Evolutionary conservation across 805 yeast genomes (phyloP).

Genomic region (Ogataea methanolica): DNA sequence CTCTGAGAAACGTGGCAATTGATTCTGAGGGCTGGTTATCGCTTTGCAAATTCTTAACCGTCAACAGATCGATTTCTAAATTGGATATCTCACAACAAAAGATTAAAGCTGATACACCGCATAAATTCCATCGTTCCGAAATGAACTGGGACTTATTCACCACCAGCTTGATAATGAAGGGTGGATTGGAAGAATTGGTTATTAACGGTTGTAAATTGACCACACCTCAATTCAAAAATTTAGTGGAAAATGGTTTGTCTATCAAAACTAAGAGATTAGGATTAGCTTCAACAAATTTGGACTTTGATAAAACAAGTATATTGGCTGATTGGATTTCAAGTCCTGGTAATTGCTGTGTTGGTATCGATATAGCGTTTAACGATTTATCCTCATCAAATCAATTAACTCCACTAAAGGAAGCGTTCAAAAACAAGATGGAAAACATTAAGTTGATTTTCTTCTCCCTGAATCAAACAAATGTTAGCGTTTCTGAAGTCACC

Average conservation of each 20-base stretch:
- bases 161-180: constrained; percentile 36
- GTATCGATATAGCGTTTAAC: constrained; percentile 53
- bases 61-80: constrained; percentile 40
- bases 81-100: constrained; percentile 56
- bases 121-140: constrained; percentile 34
- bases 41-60: constrained; percentile 43
- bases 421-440: constrained; percentile 27
- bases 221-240: constrained; percentile 35
- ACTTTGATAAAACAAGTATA: constrained; percentile 34
- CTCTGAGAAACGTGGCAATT: constrained; percentile 52
- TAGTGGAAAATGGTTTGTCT: constrained; percentile 38
- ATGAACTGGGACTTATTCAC: constrained; percentile 53
- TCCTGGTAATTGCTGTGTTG: constrained; percentile 42
- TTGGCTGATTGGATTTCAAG: constrained; percentile 45
- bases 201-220: constrained; percentile 51
- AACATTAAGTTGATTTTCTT: constrained; percentile 40
- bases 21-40: constrained; percentile 47
- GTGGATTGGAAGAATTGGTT: constrained; percentile 55
- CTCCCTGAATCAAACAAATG: constrained; percentile 47
- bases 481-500: constrained; percentile 34
- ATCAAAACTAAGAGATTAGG: constrained; percentile 47
- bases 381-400: constrained; percentile 41
- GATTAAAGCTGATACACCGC: constrained; percentile 41
- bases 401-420: constrained; percentile 41
- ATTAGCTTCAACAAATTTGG: constrained; percentile 47